phyloP scores from a whole-genome alignment of 1,139 yeast species.

The Arxiozyma telluris region DNA sequence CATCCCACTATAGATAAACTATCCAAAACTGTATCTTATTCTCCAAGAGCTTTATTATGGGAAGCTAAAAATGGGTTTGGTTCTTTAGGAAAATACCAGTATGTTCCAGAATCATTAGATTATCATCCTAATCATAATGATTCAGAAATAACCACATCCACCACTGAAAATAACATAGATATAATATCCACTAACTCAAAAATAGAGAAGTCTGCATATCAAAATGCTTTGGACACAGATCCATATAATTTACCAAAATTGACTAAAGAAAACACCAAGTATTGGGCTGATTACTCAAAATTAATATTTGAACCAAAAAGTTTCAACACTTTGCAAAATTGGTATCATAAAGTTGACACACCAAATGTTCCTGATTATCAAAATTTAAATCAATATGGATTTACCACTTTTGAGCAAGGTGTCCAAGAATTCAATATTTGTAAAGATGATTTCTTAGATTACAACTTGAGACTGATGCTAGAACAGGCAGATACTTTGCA shows the following conservation, averaged over 20 bases:
- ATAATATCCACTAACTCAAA: slow-evolving; percentile 24
- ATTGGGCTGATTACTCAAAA: slow-evolving; percentile 78
- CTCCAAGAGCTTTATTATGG: slow-evolving; percentile 74
- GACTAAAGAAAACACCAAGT: slow-evolving; percentile 38
- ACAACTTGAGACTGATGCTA: slow-evolving; percentile 50
- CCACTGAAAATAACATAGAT: slow-evolving; percentile 9
- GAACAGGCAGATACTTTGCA: slow-evolving; percentile 70
- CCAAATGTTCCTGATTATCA: slow-evolving; percentile 28
- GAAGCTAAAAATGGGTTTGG: slow-evolving; percentile 67
- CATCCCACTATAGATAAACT: slow-evolving; percentile 34
- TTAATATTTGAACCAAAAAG: slow-evolving; percentile 59
- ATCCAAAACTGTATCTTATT: slow-evolving; percentile 48
- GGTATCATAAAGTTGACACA: slow-evolving; percentile 36
- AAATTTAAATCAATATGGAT: slow-evolving; percentile 21
- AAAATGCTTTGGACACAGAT: slow-evolving; percentile 50
- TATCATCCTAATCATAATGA: slow-evolving; percentile 16
- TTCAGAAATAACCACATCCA: slow-evolving; percentile 9
- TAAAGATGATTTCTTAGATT: slow-evolving; percentile 45
- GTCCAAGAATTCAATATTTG: slow-evolving; percentile 37
- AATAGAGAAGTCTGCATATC: slow-evolving; percentile 48
- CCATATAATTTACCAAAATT: slow-evolving; percentile 32
- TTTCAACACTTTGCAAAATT: slow-evolving; percentile 44
- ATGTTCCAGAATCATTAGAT: slow-evolving; percentile 28
- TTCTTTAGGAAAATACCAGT: slow-evolving; percentile 46
- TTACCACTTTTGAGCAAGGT: slow-evolving; percentile 41